Conservation (phyloP, 179 eudicot species). For the Beta macrorhiza region DNA sequence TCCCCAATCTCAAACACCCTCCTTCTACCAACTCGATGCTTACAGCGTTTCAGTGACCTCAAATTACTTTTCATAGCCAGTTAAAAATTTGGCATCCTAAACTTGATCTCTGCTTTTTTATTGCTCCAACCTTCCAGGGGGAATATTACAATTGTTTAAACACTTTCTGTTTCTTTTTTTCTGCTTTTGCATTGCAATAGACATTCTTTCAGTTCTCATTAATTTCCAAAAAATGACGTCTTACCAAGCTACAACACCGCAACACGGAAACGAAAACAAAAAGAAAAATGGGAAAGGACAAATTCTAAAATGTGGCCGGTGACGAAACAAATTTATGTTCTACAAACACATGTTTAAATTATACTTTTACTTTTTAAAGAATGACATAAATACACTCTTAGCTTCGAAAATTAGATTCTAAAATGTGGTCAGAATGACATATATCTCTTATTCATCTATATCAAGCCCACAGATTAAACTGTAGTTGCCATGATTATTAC, state of each 20-base stretch:
- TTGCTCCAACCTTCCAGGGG: background rate
- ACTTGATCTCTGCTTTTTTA: background rate
- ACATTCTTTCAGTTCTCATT: background rate
- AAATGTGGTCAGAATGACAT: background rate
- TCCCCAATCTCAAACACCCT: background rate
- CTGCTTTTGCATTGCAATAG: background rate
- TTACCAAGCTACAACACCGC: background rate
- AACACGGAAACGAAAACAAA: background rate
- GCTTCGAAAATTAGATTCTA: no score
- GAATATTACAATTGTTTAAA: no score
- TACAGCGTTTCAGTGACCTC: background rate
- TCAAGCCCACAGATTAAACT: background rate
- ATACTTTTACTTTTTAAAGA: background rate
- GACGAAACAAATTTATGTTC: background rate
- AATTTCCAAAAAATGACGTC: background rate
- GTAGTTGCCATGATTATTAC: background rate
- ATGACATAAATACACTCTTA: no score
- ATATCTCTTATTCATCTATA: background rate
- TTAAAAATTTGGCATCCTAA: background rate
- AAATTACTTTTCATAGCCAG: background rate
- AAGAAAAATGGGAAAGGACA: background rate
- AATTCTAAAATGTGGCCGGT: background rate
- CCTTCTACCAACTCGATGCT: background rate
- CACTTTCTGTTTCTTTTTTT: background rate
- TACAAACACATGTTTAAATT: background rate